Conservation (phyloP, 441 rosid genomes). For the Populus tomentosa region DNA sequence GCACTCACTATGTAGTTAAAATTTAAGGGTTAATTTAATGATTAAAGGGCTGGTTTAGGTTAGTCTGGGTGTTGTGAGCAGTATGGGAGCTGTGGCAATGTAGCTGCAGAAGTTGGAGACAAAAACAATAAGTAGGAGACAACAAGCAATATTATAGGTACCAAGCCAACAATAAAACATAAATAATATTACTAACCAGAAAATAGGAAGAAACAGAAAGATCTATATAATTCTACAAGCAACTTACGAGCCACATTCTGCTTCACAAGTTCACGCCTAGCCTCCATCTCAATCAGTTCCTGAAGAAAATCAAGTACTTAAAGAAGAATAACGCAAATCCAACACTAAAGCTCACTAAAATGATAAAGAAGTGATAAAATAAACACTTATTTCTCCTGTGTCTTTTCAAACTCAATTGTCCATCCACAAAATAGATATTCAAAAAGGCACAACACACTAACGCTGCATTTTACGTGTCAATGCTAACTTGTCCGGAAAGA, state of each 20-base stretch:
- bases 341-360: background rate
- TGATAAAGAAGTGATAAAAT: background rate
- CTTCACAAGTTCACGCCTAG: conserved; percentile 74
- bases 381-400: background rate
- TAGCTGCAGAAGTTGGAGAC: background rate
- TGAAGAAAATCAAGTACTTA: conserved; percentile 18
- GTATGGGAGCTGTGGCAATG: background rate
- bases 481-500: background rate
- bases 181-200: background rate
- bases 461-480: background rate
- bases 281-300: conserved; percentile 84
- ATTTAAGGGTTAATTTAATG: background rate
- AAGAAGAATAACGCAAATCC: background rate
- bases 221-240: conserved; percentile 7
- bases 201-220: conserved; percentile 11
- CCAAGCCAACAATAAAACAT: background rate
- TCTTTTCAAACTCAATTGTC: background rate
- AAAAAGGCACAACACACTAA: background rate
- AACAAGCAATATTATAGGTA: background rate
- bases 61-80: background rate
- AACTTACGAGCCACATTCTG: conserved; percentile 82
- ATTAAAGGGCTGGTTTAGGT: background rate
- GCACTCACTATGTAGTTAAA: background rate
- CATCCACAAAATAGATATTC: background rate
- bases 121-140: no score